A percentile compares a stretch with the other conserved stretches of the same genome.
Evolutionary conservation across 805 yeast genomes (phyloP).

Genomic region (Metschnikowia lachancei): DNA sequence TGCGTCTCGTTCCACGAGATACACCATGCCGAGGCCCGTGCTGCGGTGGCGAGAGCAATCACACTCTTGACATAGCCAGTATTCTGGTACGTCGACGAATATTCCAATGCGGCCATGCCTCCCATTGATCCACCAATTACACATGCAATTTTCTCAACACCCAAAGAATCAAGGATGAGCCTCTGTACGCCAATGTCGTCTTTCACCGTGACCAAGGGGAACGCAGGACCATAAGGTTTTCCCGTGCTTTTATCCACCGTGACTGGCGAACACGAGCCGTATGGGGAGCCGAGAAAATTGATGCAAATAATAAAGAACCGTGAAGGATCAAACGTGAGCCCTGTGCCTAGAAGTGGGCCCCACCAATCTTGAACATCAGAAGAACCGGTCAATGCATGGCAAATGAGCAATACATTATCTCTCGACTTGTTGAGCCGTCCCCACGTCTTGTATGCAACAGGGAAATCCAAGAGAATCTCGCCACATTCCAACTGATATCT

Average conservation of each 20-base stretch:
- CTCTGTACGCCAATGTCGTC: constrained; percentile 85
- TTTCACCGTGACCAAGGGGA: constrained; percentile 89
- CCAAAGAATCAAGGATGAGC: constrained; percentile 72
- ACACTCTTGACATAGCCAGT: constrained; percentile 63
- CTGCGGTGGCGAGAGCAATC: constrained; percentile 89
- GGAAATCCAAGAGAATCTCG: constrained; percentile 65
- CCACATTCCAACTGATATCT: constrained; percentile 78
- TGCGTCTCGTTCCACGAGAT: constrained; percentile 99
- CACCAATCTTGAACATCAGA: constrained; percentile 98
- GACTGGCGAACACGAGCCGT: constrained; percentile 92
- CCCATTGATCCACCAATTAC: constrained; percentile 99
- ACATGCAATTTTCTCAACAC: constrained; percentile 75
- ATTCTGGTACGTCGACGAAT: constrained; percentile 62
- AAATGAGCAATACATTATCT: constrained; percentile 81
- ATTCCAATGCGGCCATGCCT: constrained; percentile 93
- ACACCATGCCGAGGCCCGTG: constrained; percentile 97
- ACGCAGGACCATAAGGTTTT: constrained; percentile 85
- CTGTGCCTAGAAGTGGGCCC: constrained; percentile 91
- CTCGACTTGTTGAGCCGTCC: constrained; percentile 70
- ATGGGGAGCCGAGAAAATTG: constrained; percentile 94
- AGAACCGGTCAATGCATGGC: constrained; percentile 95
- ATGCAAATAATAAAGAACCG: constrained; percentile 82
- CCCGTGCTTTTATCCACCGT: constrained; percentile 76
- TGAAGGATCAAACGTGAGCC: constrained; percentile 86
- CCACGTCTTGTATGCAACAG: constrained; percentile 96